phyloP scores from a whole-genome alignment of 2,329 filamentous ascomycete species.

The Arthroderma sp. region DNA sequence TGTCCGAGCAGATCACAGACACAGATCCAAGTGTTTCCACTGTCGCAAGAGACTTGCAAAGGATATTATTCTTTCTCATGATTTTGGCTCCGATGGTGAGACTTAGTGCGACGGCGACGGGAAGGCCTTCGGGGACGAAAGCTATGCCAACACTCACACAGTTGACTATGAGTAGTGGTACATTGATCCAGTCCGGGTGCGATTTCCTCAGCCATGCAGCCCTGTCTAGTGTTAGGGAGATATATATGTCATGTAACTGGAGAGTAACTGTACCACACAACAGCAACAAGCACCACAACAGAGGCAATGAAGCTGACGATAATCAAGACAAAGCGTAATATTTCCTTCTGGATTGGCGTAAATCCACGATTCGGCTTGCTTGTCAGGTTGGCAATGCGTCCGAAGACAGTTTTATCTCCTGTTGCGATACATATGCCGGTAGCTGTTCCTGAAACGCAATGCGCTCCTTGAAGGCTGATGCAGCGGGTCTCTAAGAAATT shows the following conservation, averaged over 20 bases:
- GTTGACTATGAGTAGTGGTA: conserved; percentile 58
- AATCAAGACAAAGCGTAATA: conserved; percentile 58
- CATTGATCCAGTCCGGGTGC: conserved; percentile 59
- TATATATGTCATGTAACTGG: neutral
- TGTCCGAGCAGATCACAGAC: conserved; percentile 63
- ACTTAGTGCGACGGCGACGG: conserved; percentile 56
- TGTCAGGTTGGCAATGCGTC: conserved; percentile 60
- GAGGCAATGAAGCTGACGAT: conserved; percentile 55
- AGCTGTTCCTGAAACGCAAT: conserved; percentile 58
- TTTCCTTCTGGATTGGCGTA: conserved; percentile 60
- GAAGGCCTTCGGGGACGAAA: conserved; percentile 63
- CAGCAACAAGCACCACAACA: conserved; percentile 42
- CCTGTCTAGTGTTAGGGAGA: conserved; percentile 34
- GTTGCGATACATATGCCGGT: conserved; percentile 59
- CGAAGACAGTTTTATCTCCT: conserved; percentile 62
- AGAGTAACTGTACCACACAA: conserved; percentile 47
- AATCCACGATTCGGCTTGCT: conserved; percentile 55
- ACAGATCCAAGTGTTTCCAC: conserved; percentile 64
- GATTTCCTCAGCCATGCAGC: conserved; percentile 55
- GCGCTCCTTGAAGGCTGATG: conserved; percentile 68
- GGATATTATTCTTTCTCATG: conserved; percentile 63
- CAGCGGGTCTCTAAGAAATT: conserved; percentile 68
- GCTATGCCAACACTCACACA: conserved; percentile 62
- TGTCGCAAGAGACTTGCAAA: conserved; percentile 69
- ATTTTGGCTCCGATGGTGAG: conserved; percentile 65